Evolutionary conservation across 306 rosid genomes (phyloP), one percentile per base, ranked within the genome.

Genomic region (Cucumis melo): DNA sequence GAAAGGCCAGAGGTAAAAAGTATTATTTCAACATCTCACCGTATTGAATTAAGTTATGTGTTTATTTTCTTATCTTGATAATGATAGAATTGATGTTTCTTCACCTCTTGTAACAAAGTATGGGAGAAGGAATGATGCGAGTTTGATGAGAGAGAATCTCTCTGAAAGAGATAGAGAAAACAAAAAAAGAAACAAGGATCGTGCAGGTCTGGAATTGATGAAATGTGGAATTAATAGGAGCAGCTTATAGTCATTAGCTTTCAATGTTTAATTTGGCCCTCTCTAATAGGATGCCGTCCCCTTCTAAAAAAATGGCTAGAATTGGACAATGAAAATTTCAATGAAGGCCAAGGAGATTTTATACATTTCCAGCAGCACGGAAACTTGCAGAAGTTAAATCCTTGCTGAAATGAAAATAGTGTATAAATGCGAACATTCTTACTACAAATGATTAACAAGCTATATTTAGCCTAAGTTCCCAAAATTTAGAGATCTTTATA

Each of bases 1-100:
- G 98, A 93, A 91, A 80, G 98, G 98, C 74, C 95, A 93, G 79
- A 93, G 98, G 98, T 93, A 87, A 27, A 56, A 58, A 74, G 59
- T 72, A 48, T 42, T 68, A 74, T 74, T 23, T 73, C 21, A 56
- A 13, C 16, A 56, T 56, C 17, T 42, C 29, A 10, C 21, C 5
- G 16, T 74, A 8, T 74, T 48, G 15, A 16, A 38, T 10, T 57
- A 17, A 21, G 32, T 32, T 75, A 10, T 75, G 38, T 39, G 15
- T 23, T 71, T 15, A 14, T 48, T 24, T 38, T 27, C 36, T n/a
- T 5, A 15, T 55, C 67, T 75, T 41, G 20, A 54, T 23, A 32
- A n/a, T 51, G 55, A 23, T 79, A 44, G 53, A 41, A 70, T 24
- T 48, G 57, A 70, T 53, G 58, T 71, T 68, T 70, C 75, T 44